These are phyloP conservation scores for Neofusicoccum ribis DNA, from an alignment of 2,329 filamentous ascomycete genomes.

Conservation along the genomic window DNA sequence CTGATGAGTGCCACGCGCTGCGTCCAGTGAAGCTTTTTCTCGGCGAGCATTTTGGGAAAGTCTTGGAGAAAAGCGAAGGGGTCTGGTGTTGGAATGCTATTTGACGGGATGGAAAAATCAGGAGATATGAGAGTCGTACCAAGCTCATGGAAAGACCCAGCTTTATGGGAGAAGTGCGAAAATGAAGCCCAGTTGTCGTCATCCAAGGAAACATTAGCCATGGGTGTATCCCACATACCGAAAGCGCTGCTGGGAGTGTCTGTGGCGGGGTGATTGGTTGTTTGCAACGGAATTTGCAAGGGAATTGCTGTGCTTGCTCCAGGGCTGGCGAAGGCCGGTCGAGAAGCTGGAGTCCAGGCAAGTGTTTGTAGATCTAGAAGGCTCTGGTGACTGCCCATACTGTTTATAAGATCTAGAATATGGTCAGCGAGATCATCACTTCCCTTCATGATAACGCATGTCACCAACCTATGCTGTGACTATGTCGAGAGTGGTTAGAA, in stretches of 20 bases:
- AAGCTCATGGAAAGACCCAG: slow-evolving; percentile 8
- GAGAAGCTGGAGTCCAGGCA: neutral
- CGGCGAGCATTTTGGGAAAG: slow-evolving; percentile 5
- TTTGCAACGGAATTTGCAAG: neutral
- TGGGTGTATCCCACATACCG: slow-evolving; percentile 11
- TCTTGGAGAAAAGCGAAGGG: neutral
- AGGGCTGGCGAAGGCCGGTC: neutral
- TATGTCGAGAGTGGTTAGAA: neutral
- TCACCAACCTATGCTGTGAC: neutral
- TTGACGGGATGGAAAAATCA: neutral
- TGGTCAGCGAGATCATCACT: neutral
- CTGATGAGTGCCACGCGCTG: slow-evolving; percentile 47
- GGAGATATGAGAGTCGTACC: neutral
- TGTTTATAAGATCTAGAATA: slow-evolving; percentile 12
- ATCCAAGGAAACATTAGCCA: neutral
- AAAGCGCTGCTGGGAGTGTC: neutral
- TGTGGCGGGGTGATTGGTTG: neutral
- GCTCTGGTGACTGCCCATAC: neutral
- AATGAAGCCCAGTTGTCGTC: neutral
- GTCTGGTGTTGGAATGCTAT: neutral
- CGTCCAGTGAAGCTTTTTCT: slow-evolving; percentile 45
- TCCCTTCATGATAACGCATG: neutral
- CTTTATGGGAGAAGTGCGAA: neutral
- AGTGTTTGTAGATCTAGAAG: slow-evolving; percentile 6
- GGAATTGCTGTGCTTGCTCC: neutral